phyloP scores from a whole-genome alignment of 164 flowering plant genomes.

The Umbellularia californica region DNA sequence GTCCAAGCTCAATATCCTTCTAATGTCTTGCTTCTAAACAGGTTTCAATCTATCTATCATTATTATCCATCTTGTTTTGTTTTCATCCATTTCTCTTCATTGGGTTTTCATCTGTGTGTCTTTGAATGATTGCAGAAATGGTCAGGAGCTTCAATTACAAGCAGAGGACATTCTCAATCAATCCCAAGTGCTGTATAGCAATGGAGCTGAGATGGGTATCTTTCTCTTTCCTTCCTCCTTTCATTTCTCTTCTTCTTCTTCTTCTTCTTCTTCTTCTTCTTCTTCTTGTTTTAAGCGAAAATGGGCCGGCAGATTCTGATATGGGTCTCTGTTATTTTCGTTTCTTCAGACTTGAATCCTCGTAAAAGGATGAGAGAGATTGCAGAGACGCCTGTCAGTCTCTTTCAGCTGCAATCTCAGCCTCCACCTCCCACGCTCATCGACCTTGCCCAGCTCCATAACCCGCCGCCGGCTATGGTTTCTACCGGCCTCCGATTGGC shows the following conservation, averaged over 20 bases:
- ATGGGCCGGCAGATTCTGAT: neutral
- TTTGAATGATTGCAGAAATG: constrained; percentile 3
- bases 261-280: too few species aligned
- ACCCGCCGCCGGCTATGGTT: constrained; percentile 31
- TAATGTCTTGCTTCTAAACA: constrained; percentile 60
- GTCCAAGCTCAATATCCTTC: constrained; percentile 90
- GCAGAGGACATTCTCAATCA: constrained; percentile 6
- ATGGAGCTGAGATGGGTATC: constrained; percentile 14
- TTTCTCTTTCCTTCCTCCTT: neutral
- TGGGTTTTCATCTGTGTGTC: neutral
- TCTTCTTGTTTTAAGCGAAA: neutral
- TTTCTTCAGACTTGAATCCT: constrained; percentile 16
- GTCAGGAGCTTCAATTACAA: constrained; percentile 7
- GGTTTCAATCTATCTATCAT: constrained; percentile 29
- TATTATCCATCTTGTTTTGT: neutral
- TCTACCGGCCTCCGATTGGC: constrained; percentile 76
- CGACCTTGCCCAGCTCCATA: constrained; percentile 60
- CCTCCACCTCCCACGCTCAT: constrained; percentile 39
- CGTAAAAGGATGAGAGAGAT: constrained; percentile 66
- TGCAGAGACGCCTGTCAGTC: constrained; percentile 22
- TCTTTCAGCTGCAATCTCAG: constrained; percentile 35
- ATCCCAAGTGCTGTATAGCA: constrained; percentile 4
- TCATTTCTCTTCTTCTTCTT: neutral
- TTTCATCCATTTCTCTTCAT: neutral
- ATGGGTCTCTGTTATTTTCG: neutral